A percentile compares a stretch with the other conserved stretches of the same genome.
Conservation (phyloP, 176 grass and related monocot genomes). For the Aegilops tauschii region DNA sequence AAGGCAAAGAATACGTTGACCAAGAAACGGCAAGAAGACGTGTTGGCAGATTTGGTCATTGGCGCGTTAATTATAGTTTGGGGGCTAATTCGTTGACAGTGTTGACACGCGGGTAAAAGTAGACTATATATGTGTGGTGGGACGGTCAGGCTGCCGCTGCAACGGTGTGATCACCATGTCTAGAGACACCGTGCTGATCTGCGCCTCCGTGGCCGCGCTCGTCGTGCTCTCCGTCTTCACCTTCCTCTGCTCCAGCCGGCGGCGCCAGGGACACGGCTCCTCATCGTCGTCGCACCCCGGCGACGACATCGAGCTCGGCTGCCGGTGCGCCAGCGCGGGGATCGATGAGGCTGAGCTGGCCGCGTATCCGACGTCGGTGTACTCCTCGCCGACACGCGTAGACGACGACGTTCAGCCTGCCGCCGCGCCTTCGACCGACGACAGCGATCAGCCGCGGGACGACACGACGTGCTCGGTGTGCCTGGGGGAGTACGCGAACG, state of each 20-base stretch:
- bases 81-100: neutral
- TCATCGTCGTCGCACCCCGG: neutral
- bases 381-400: neutral
- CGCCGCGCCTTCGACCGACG: neutral
- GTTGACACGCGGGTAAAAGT: neutral
- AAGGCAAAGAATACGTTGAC: no score
- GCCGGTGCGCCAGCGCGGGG: neutral
- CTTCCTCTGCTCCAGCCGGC: neutral
- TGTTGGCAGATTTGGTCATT: neutral
- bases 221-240: no score
- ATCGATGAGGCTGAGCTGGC: conserved; percentile 27
- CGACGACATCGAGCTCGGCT: conserved; percentile 4
- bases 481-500: no score
- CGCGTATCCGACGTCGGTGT: conserved; percentile 24
- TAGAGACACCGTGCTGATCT: neutral
- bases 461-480: no score
- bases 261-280: neutral
- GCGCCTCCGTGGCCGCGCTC: neutral
- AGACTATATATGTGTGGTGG: neutral
- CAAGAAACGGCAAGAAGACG: no score
- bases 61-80: neutral
- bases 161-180: neutral
- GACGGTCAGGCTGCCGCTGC: neutral
- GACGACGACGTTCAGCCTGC: neutral
- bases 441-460: neutral